Percentiles rank a stretch among this genome's conserved stretches.
These are phyloP conservation scores for Lasiosphaeriaceae sp. DNA, from an alignment of 495 filamentous ascomycete genomes.

Conservation along the genomic window DNA sequence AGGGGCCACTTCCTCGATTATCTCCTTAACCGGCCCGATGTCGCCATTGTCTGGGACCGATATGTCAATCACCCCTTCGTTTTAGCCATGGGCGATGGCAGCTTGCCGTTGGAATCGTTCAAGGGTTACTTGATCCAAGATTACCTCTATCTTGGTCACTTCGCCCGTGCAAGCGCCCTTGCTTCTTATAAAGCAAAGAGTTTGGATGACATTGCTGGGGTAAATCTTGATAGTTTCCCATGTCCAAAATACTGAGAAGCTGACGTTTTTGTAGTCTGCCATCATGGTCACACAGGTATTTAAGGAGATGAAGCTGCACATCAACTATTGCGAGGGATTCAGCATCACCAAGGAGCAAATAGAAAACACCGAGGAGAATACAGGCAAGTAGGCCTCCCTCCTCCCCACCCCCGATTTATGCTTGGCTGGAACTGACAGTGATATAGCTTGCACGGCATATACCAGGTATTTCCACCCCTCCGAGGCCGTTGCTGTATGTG, in stretches of 20 bases:
- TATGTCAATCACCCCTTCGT: slow-evolving; percentile 83
- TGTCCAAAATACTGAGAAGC: neutral
- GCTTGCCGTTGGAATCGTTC: slow-evolving; percentile 67
- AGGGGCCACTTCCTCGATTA: slow-evolving; percentile 85
- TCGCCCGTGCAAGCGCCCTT: slow-evolving; percentile 77
- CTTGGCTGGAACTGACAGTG: neutral
- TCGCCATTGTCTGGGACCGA: slow-evolving; percentile 62
- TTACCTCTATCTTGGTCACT: slow-evolving; percentile 86
- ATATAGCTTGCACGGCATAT: slow-evolving; percentile 67
- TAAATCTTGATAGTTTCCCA: slow-evolving; percentile 21
- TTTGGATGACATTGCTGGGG: slow-evolving; percentile 67
- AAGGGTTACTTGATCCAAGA: slow-evolving; percentile 86
- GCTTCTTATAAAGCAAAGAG: slow-evolving; percentile 75
- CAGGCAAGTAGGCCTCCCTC: slow-evolving; percentile 47
- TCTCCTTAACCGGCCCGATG: slow-evolving; percentile 69
- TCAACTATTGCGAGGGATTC: slow-evolving; percentile 75
- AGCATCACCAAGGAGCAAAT: slow-evolving; percentile 75
- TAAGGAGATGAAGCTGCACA: slow-evolving; percentile 73
- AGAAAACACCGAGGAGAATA: slow-evolving; percentile 65
- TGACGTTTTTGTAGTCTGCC: slow-evolving; percentile 50
- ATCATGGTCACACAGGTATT: slow-evolving; percentile 69
- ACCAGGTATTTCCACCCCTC: slow-evolving; percentile 37
- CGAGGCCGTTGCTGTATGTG: neutral
- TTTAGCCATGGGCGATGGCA: slow-evolving; percentile 66
- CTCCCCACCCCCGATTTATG: neutral